These are phyloP conservation scores for Ustilago nuda DNA, from an alignment of 1,284 basidiomycete genomes.

Conservation along the genomic window DNA sequence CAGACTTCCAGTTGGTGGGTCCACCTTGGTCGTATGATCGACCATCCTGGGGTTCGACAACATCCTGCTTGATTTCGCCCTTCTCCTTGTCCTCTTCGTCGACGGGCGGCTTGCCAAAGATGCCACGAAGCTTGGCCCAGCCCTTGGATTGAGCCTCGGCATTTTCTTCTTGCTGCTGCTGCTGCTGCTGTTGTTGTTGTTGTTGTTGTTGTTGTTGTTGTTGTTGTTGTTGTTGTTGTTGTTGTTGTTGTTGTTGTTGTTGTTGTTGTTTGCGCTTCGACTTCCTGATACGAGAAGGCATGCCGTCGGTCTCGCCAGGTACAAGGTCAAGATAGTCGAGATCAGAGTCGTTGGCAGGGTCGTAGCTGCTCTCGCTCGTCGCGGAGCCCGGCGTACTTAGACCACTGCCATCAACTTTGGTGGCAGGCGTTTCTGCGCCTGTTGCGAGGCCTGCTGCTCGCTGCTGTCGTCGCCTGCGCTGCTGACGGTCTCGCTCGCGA, in stretches of 20 bases:
- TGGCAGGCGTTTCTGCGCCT: slow-evolving; percentile 16
- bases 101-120: slow-evolving; percentile 48
- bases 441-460: background rate
- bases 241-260: slow-evolving; percentile 1
- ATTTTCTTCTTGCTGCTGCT: slow-evolving; percentile 5
- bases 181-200: background rate
- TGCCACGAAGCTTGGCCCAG: slow-evolving; percentile 60
- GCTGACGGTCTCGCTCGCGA: slow-evolving; percentile 38
- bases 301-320: slow-evolving; percentile 67
- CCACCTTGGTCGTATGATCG: slow-evolving; percentile 51
- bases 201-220: slow-evolving; percentile 12
- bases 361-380: slow-evolving; percentile 62
- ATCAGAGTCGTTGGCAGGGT: slow-evolving; percentile 63
- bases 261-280: slow-evolving; percentile 9
- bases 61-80: slow-evolving; percentile 23
- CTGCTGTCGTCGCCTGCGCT: slow-evolving; percentile 27
- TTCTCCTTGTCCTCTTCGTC: slow-evolving; percentile 50
- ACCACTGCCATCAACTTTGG: slow-evolving; percentile 37
- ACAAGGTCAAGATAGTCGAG: slow-evolving; percentile 65
- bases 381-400: slow-evolving; percentile 55
- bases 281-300: slow-evolving; percentile 58
- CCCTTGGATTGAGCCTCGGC: slow-evolving; percentile 50
- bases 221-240: background rate
- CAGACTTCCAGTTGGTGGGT: slow-evolving; percentile 66
- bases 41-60: slow-evolving; percentile 14